These are phyloP conservation scores for Sporothrix humicola DNA, from an alignment of 2,329 filamentous ascomycete genomes.

Conservation along the genomic window DNA sequence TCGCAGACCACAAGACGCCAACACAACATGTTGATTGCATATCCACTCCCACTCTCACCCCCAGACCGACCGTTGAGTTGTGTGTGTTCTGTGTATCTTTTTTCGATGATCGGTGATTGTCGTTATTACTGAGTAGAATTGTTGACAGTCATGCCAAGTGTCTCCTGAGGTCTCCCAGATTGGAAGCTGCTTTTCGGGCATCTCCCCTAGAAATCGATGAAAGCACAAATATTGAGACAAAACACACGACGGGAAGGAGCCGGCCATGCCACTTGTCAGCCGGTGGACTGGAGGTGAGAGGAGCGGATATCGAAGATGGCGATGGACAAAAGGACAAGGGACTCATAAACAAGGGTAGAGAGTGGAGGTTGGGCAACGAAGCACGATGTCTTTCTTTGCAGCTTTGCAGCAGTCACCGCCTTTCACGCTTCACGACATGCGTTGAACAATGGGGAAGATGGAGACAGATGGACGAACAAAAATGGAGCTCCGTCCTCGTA, in stretches of 20 bases:
- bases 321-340: not conserved
- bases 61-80: slow-evolving; percentile 4
- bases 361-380: slow-evolving; percentile 27
- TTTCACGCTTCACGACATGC: slow-evolving; percentile 1
- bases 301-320: not conserved
- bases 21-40: slow-evolving; percentile 17
- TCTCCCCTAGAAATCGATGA: not conserved
- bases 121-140: not conserved
- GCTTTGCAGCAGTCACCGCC: slow-evolving; percentile 4
- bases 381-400: not conserved
- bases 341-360: not conserved
- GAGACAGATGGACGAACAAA: not conserved
- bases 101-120: not conserved
- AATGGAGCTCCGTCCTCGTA: not conserved
- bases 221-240: not conserved
- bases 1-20: slow-evolving; percentile 18
- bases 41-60: not conserved
- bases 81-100: not conserved
- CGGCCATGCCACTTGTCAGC: not conserved
- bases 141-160: not conserved
- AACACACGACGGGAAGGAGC: not conserved
- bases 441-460: not conserved
- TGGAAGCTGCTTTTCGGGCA: not conserved
- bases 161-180: slow-evolving; percentile 3
- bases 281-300: not conserved